Evolutionary conservation across 805 yeast genomes (phyloP).

Genomic region (Metschnikowia chrysomelidarum): DNA sequence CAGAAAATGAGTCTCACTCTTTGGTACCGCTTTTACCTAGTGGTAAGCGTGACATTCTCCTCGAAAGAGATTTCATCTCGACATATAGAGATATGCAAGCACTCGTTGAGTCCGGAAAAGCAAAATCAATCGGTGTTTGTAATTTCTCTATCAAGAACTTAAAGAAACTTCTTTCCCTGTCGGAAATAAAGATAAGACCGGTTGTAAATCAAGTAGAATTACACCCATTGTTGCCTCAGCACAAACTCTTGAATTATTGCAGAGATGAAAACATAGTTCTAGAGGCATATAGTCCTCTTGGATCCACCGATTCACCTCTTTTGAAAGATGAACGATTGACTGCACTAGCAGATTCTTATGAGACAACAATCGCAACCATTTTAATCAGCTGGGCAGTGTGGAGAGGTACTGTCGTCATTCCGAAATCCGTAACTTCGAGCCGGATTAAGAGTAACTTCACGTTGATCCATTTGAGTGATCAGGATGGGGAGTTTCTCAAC

Average conservation of each 20-base stretch:
- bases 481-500: constrained; percentile 33
- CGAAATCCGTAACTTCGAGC: constrained; percentile 30
- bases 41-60: constrained; percentile 35
- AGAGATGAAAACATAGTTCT: constrained; percentile 51
- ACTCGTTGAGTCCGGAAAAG: constrained; percentile 48
- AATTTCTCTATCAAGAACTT: constrained; percentile 60
- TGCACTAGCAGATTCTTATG: constrained; percentile 43
- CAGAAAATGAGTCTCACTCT: constrained; percentile 33
- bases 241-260: constrained; percentile 52
- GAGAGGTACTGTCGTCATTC: constrained; percentile 52
- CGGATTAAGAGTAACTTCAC: constrained; percentile 38
- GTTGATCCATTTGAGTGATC: constrained; percentile 31
- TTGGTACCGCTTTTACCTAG: constrained; percentile 33
- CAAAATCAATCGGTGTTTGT: constrained; percentile 73
- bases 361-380: constrained; percentile 48
- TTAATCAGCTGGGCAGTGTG: constrained; percentile 58
- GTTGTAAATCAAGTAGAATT: constrained; percentile 74
- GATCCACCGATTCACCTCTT: constrained; percentile 55
- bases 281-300: constrained; percentile 81
- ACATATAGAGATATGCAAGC: constrained; percentile 67
- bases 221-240: constrained; percentile 72
- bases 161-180: constrained; percentile 46
- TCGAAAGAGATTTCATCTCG: constrained; percentile 44
- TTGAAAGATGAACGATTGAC: constrained; percentile 43
- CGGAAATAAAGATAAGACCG: constrained; percentile 55